Percentiles rank a stretch among this genome's conserved stretches.
Conservation (phyloP, 2,329 filamentous ascomycete species). For the Calonectria multiphialidica region DNA sequence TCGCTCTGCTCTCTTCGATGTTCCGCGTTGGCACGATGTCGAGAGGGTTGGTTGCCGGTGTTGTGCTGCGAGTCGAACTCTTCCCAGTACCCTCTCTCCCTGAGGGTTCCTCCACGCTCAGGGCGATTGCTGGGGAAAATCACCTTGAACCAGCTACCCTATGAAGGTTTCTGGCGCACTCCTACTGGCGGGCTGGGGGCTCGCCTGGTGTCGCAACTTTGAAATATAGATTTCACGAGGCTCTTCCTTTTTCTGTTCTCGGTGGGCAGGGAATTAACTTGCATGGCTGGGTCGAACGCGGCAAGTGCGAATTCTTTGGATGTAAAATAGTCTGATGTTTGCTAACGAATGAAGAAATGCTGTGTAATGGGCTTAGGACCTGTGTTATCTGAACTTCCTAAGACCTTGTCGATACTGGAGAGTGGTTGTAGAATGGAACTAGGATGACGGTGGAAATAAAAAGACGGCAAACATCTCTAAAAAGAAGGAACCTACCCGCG, state of each 20-base stretch:
- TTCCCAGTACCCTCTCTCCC: slow-evolving; percentile 49
- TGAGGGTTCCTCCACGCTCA: slow-evolving; percentile 62
- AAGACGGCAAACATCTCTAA: too few species aligned
- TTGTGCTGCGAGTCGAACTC: slow-evolving; percentile 28
- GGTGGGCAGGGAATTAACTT: not conserved
- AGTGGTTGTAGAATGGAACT: too few species aligned
- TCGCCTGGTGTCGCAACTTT: not conserved
- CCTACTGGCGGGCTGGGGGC: slow-evolving; percentile 8
- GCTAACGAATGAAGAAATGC: not conserved
- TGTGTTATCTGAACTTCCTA: too few species aligned
- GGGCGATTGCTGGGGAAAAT: slow-evolving; percentile 61
- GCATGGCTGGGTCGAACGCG: not conserved
- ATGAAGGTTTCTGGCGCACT: slow-evolving; percentile 36
- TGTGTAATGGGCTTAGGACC: too few species aligned
- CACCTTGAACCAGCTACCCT: slow-evolving; percentile 57
- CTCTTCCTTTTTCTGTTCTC: not conserved
- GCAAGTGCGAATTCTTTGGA: not conserved
- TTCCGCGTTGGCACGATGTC: slow-evolving; percentile 20
- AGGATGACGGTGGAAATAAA: not conserved
- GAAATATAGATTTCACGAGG: not conserved
- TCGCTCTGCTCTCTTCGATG: slow-evolving; percentile 30
- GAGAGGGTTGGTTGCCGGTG: not conserved
- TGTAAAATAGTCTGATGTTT: not conserved
- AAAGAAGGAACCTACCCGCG: not conserved
- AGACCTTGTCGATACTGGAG: too few species aligned